These are phyloP conservation scores for Teratosphaeria destructans DNA, from an alignment of 2,329 filamentous ascomycete species.

Conservation along the genomic window DNA sequence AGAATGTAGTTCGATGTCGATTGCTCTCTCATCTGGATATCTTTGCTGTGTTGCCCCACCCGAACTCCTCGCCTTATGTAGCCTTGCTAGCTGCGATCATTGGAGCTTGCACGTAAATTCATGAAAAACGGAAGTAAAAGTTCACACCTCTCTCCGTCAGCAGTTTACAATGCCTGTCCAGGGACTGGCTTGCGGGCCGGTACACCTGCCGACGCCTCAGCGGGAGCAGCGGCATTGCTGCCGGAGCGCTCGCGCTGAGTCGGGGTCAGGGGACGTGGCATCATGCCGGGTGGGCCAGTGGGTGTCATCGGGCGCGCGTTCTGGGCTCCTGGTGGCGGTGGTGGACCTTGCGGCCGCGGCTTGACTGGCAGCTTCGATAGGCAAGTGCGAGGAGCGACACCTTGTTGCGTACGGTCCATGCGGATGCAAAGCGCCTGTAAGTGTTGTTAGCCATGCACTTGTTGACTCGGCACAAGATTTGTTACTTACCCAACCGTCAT, in stretches of 20 bases:
- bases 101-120: not conserved
- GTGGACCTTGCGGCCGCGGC: constrained; percentile 55
- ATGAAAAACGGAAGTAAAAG: not conserved
- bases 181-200: constrained; percentile 38
- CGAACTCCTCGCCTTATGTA: not conserved
- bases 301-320: constrained; percentile 20
- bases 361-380: constrained; percentile 86
- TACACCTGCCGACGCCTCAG: constrained; percentile 19
- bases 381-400: constrained; percentile 87
- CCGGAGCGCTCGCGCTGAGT: constrained; percentile 11
- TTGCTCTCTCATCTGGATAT: not conserved
- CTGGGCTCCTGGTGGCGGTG: constrained; percentile 35
- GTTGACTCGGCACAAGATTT: not conserved
- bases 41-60: not conserved
- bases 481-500: constrained; percentile 85
- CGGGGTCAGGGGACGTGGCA: constrained; percentile 12
- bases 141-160: not conserved
- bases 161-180: constrained; percentile 27
- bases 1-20: not conserved
- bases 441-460: constrained; percentile 12
- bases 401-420: constrained; percentile 82
- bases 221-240: constrained; percentile 12
- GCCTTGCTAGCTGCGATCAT: not conserved
- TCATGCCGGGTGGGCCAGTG: constrained; percentile 16
- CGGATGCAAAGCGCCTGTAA: constrained; percentile 74